Base-by-base conservation (phyloP, 257 asterid species). In the Jacaranda copaia region DNA sequence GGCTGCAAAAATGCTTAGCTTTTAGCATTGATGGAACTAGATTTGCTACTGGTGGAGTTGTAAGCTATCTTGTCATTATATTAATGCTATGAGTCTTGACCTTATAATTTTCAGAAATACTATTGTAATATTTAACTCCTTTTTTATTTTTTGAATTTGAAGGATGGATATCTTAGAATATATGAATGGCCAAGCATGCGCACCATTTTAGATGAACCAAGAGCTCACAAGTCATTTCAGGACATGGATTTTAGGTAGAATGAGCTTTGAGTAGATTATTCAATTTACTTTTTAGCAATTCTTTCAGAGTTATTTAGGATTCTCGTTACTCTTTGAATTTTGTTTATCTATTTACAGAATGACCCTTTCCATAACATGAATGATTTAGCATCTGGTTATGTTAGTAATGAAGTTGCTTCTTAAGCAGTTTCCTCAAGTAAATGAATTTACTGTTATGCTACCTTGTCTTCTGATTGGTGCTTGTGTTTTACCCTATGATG, bases 231-330 rank as follows among this genome's bases (percentile, higher is more conserved):
- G 84, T 96, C 99, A 68, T 92, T 93, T 82, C 94, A 82, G 79
- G 98, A 96, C 83, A 91, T 96, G 92, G 98, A 96, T 87, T 96
- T 93, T 77, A 96, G 99, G 98, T 93, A 87, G 32, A 61, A 12
- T 49, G 76, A 56, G 46, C 69, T 73, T 65, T 63, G 72, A 25
- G 67, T 58, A 10, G 65, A 66, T 60, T 52, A 8, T 53, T 74
- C 63, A 18, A 9, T 43, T 52, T 15, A 11, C 32, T 52, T 75
- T 52, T 75, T 53, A 18, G 60, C 35, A 25, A 36, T 20, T 55
- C 12, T 62, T 38, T 39, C 18, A 5, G 53, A 42, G 40, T 16
- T 48, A 36, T 72, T 66, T 65, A 20, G 48, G 66, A 75, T 60
- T 51, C 70, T 79, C 45, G 36, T 62, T 68, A 51, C 51, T 19